A percentile compares a stretch with the other conserved stretches of the same genome.
Evolutionary conservation across 2,329 filamentous ascomycete species (phyloP).

Genomic region (Volutella citrinella): DNA sequence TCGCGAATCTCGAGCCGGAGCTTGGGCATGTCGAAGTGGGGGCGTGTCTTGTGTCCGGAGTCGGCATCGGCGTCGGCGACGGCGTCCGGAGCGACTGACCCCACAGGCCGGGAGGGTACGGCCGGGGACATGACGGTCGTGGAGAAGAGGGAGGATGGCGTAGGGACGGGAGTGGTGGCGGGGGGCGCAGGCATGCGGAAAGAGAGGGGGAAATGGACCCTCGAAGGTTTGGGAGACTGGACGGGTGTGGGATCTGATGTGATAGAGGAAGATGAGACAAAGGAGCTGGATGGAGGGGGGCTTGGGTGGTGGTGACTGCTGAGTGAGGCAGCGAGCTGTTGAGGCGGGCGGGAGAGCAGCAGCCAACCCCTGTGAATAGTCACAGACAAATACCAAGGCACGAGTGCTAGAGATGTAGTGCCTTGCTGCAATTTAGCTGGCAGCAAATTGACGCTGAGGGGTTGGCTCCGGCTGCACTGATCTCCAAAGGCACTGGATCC

Average conservation of each 20-base stretch:
- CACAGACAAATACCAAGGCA: too few relatives aligned
- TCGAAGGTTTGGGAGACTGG: too few relatives aligned
- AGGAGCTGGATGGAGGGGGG: not conserved
- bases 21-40: constrained; percentile 46
- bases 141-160: constrained; percentile 20
- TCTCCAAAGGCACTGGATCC: too few relatives aligned
- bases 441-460: too few relatives aligned
- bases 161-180: constrained; percentile 18
- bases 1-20: constrained; percentile 60
- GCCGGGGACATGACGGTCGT: constrained; percentile 27
- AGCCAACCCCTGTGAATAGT: too few relatives aligned
- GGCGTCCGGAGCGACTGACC: too few relatives aligned
- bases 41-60: not conserved
- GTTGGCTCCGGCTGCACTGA: too few relatives aligned
- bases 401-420: too few relatives aligned
- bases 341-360: too few relatives aligned
- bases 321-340: constrained; percentile 2
- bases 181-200: constrained; percentile 24
- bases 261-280: constrained; percentile 6
- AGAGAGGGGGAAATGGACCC: constrained; percentile 3
- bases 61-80: not conserved
- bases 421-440: too few relatives aligned
- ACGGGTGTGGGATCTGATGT: not conserved
- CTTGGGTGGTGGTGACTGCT: not conserved
- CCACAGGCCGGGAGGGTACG: constrained; percentile 7